Evolutionary conservation across 371 early-diverging fungal genomes (phyloP).

Genomic region (Chytridium lagenaria): DNA sequence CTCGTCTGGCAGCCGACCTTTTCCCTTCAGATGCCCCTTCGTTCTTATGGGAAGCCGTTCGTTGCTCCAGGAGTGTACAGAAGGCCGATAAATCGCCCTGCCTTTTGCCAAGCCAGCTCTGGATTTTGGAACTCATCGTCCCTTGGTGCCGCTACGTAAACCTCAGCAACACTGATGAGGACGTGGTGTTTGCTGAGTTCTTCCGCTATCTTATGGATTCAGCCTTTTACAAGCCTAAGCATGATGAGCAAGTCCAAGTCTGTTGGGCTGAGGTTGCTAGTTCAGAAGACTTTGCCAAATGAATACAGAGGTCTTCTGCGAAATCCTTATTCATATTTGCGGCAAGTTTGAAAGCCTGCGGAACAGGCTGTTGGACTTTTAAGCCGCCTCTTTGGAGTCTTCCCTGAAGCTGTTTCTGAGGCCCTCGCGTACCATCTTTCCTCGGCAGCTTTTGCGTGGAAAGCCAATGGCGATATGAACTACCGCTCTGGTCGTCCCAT

Average conservation of each 20-base stretch:
- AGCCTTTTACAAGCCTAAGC: conserved; percentile 44
- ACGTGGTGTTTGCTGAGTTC: conserved; percentile 50
- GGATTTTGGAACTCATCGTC: conserved; percentile 49
- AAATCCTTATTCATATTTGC: conserved; percentile 46
- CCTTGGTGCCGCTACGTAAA: conserved; percentile 54
- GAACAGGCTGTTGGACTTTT: conserved; percentile 35
- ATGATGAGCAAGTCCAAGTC: conserved; percentile 33
- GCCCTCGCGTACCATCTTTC: conserved; percentile 33
- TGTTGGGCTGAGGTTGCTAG: conserved; percentile 46
- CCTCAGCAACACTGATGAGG: conserved; percentile 34
- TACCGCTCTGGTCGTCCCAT: conserved; percentile 19
- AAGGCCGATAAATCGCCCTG: conserved; percentile 32
- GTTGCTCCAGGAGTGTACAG: conserved; percentile 51
- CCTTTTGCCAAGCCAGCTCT: conserved; percentile 43
- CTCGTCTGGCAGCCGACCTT: conserved; percentile 36
- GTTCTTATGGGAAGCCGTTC: conserved; percentile 58
- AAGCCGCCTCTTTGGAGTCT: conserved; percentile 25
- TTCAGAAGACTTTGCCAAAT: conserved; percentile 34
- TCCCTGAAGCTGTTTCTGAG: conserved; percentile 41
- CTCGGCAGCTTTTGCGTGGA: conserved; percentile 44
- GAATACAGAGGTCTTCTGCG: conserved; percentile 46
- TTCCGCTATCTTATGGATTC: conserved; percentile 56
- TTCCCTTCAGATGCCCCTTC: conserved; percentile 46
- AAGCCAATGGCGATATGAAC: background rate
- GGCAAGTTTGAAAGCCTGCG: conserved; percentile 40